Evolutionary conservation across 1,284 basidiomycete genomes (phyloP), one percentile per base, ranked within the genome.

Genomic region (Rhodotorula mucilaginosa): DNA sequence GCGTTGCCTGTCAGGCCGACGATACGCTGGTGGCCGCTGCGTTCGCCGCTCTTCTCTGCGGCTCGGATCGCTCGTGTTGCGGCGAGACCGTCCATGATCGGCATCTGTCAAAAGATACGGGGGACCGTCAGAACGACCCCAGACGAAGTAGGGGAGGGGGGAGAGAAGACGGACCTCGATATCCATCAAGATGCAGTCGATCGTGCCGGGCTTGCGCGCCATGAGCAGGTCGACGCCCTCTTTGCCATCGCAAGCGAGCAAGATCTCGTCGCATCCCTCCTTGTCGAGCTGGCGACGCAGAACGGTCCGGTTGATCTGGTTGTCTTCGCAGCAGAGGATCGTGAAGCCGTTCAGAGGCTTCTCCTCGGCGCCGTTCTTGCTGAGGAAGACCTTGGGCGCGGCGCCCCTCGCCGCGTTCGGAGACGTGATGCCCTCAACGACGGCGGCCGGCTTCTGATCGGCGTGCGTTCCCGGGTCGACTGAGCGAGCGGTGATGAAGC

Each of bases 251-350:
- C 65, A 60, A 5, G 73, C 73, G 52, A 74, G 64, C 2, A 74
- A 4, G 7, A 74, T 57, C 23, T 64, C 39, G 0, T 49, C 48
- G 46, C 66, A 69, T 1, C 73, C 73, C 21, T 71, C 66, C 49
- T 72, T 70, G 31, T 46, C 49, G 18, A 74, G 65, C 49, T 74
- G 73, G 12, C 59, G 52, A 18, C 67, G 61, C 21, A 73, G 49
- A 15, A 73, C 68, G 3, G 68, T 73, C 1, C 71, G 68, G 63
- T 73, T 73, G 62, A 73, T 73, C 31, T 70, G 68, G 48, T 73
- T 73, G 59, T 73, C 71, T 67, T 73, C 71, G 68, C 71, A 73
- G 63, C 71, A 73, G 21, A 73, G 49, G 21, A 73, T 46, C 26
- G 15, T 58, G 13, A 65, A 39, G 2, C 62, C 65, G 7, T 23